Base-by-base conservation (phyloP, 495 filamentous ascomycete species). In the Penicillium canescens region DNA sequence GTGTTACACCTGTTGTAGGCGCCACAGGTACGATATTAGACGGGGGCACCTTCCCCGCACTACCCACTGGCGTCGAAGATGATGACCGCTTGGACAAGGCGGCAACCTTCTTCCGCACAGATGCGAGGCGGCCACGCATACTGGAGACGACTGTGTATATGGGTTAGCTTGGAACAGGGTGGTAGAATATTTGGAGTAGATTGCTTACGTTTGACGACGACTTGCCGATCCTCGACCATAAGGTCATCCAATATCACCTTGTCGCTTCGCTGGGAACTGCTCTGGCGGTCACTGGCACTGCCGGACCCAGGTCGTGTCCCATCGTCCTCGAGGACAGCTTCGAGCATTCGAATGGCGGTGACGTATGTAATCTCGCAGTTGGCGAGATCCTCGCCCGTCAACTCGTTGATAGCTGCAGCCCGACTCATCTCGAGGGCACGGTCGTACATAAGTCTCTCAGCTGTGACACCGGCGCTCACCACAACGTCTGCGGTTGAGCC, bases 391-490 rank as follows among this genome's bases (percentile, higher is more conserved):
- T 95, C 89, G 44, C 90, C 88, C 8, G 93, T 90, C 46, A 98
- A 86, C 72, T 98, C 94, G 60, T 92, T 96, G 64, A 98, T 93
- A 3, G 94, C 94, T 6, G 94, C 92, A 2, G 89, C 82, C 35
- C 91, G 85, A 59, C 91, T 96, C 94, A 98, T 96, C 68, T 98
- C 94, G 20, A 96, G 71, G 3, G 94, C 94, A 12, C 94, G 90
- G 57, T 98, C 95, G 60, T 96, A 98, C 95, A 98, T 98, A 42
- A 98, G 72, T 70, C 90, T 96, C 72, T 97, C 94, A 0, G 94
- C 94, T 18, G 92, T 96, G 37, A 97, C 84, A 6, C 93, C 93
- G 0, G 79, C 71, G 40, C 80, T 86, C 12, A 85, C 80, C n/a
- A 82, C 73, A 16, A 90, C 86, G 46, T 88, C 89, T 3, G 83